These are phyloP conservation scores for Cladosporium velox DNA, from an alignment of 2,329 filamentous ascomycete genomes.

Conservation along the genomic window DNA sequence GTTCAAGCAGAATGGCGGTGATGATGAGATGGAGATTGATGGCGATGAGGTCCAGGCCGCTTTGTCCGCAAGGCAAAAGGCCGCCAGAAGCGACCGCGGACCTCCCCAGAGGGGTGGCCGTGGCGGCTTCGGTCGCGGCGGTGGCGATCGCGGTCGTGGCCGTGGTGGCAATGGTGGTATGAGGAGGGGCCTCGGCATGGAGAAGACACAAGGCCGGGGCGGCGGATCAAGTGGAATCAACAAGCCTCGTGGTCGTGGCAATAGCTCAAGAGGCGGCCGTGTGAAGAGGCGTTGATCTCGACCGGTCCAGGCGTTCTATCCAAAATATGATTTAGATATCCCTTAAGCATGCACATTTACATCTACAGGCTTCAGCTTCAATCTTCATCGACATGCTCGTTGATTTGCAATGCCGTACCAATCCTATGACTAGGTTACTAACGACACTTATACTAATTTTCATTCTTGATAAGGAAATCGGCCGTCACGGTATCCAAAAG, in stretches of 20 bases:
- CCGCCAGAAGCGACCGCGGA: slow-evolving; percentile 13
- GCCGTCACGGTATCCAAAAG: not conserved
- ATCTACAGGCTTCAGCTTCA: not conserved
- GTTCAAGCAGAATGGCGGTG: slow-evolving; percentile 55
- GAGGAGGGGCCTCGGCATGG: slow-evolving; percentile 41
- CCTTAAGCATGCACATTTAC: slow-evolving; percentile 10
- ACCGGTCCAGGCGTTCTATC: not conserved
- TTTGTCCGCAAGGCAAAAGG: slow-evolving; percentile 39
- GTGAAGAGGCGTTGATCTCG: slow-evolving; percentile 16
- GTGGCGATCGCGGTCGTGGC: slow-evolving; percentile 16
- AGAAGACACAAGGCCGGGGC: slow-evolving; percentile 29
- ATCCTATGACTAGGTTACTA: not conserved
- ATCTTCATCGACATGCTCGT: not conserved
- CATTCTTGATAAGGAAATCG: not conserved
- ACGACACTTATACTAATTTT: not conserved
- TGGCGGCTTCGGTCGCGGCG: not conserved
- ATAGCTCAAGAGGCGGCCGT: slow-evolving; percentile 12
- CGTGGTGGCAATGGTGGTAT: slow-evolving; percentile 25
- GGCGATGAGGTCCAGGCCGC: slow-evolving; percentile 39
- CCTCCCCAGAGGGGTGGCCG: slow-evolving; percentile 8
- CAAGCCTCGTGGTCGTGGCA: slow-evolving; percentile 30
- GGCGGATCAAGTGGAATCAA: slow-evolving; percentile 24
- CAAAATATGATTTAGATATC: slow-evolving; percentile 5
- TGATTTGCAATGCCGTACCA: not conserved
- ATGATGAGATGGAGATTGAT: slow-evolving; percentile 50